Conservation (phyloP, 306 rosid species). For the Arachis hypogaea region DNA sequence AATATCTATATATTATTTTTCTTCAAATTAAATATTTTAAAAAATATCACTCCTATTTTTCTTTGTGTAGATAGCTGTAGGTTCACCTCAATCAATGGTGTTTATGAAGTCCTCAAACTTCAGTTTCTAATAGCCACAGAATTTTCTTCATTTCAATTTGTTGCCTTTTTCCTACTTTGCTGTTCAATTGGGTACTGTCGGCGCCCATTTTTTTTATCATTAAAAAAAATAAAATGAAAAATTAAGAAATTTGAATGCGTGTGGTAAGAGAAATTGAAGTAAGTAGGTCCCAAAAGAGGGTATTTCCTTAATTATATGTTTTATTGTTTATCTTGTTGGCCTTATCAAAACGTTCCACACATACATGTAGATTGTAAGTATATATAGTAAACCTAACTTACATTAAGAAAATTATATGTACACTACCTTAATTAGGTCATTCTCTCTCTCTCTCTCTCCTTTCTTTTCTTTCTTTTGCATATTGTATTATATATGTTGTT, state of each 20-base stretch:
- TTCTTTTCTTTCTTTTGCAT: too few species aligned
- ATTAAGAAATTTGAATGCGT: background rate
- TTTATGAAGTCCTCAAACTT: slow-evolving; percentile 6
- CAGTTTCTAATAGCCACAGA: slow-evolving; percentile 1
- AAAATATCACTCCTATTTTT: background rate
- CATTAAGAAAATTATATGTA: too few species aligned
- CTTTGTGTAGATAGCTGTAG: background rate
- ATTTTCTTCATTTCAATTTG: background rate
- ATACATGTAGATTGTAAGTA: background rate
- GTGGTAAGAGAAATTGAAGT: background rate
- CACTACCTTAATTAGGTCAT: too few species aligned
- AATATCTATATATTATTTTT: too few species aligned
- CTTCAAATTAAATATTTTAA: too few species aligned
- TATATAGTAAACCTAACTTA: too few species aligned
- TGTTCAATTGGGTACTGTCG: slow-evolving; percentile 15
- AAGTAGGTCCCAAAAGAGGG: background rate
- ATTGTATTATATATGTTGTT: too few species aligned
- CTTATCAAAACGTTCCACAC: slow-evolving; percentile 12
- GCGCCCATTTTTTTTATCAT: background rate
- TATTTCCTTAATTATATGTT: background rate
- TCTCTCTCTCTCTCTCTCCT: too few species aligned
- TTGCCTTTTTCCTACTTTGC: background rate
- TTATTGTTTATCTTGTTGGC: background rate
- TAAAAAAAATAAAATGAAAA: too few species aligned
- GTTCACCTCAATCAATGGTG: background rate